Evolutionary conservation across 306 rosid genomes (phyloP).

Genomic region (Abrus pulchellus): DNA sequence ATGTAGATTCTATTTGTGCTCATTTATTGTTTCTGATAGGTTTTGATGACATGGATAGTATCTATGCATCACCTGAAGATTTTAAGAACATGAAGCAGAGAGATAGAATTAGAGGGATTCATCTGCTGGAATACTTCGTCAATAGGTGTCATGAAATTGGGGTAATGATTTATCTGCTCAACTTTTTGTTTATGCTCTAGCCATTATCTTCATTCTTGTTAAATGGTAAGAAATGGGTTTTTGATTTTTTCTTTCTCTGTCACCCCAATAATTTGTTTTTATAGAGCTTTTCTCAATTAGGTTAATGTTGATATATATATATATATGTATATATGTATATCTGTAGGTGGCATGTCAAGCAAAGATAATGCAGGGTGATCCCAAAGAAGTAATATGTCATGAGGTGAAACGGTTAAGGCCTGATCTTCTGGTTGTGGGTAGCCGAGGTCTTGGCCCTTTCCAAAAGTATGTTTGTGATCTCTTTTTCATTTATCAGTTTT

Average conservation of each 20-base stretch:
- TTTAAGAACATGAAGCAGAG: constrained; percentile 64
- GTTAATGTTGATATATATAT: neutral
- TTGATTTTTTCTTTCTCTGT: neutral
- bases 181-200: neutral
- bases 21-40: constrained; percentile 58
- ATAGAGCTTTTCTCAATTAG: neutral
- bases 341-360: constrained; percentile 83
- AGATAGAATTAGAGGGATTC: constrained; percentile 71
- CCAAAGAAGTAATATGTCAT: constrained; percentile 82
- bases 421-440: constrained; percentile 87
- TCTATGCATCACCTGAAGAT: constrained; percentile 90
- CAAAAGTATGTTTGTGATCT: constrained; percentile 65
- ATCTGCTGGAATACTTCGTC: constrained; percentile 84
- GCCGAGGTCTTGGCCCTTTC: constrained; percentile 98
- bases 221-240: constrained; percentile 2
- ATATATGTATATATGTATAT: neutral
- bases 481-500: neutral
- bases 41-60: constrained; percentile 82
- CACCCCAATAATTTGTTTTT: neutral
- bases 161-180: constrained; percentile 61
- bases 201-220: neutral
- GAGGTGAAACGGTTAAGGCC: constrained; percentile 80
- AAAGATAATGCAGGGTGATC: constrained; percentile 85
- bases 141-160: constrained; percentile 85
- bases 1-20: constrained; percentile 8